phyloP scores from a whole-genome alignment of 2,329 filamentous ascomycete species.

The Claviceps sorghi region DNA sequence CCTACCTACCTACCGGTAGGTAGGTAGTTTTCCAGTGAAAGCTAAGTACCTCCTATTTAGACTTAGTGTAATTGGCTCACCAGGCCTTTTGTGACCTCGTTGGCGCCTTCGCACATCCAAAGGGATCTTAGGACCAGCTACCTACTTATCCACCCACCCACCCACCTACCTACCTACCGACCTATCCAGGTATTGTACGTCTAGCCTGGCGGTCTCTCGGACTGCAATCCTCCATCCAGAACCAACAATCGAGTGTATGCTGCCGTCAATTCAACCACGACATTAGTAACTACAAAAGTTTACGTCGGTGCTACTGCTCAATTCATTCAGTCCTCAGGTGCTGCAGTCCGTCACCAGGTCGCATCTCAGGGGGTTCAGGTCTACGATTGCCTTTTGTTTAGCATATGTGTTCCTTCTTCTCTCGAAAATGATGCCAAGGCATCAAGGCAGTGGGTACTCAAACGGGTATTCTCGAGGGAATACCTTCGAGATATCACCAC shows the following conservation, averaged over 20 bases:
- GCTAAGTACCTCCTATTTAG: too few species aligned
- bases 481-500: conserved; percentile 76
- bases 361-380: background rate
- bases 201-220: too few species aligned
- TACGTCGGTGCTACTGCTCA: background rate
- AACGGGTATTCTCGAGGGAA: conserved; percentile 71
- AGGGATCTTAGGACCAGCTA: too few species aligned
- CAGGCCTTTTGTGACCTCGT: too few species aligned
- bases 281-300: background rate
- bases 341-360: background rate
- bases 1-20: too few species aligned
- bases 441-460: conserved; percentile 58
- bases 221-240: too few species aligned
- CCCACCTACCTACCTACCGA: too few species aligned
- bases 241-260: background rate
- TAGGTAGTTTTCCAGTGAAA: too few species aligned
- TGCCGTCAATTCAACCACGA: background rate
- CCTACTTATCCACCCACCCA: too few species aligned
- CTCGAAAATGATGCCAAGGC: conserved; percentile 70
- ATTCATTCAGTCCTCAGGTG: background rate
- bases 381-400: background rate
- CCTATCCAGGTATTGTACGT: too few species aligned
- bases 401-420: conserved; percentile 16
- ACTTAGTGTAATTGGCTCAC: too few species aligned
- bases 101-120: too few species aligned